Conservation (phyloP, 2,329 filamentous ascomycete genomes). For the Sporothrix luriei region DNA sequence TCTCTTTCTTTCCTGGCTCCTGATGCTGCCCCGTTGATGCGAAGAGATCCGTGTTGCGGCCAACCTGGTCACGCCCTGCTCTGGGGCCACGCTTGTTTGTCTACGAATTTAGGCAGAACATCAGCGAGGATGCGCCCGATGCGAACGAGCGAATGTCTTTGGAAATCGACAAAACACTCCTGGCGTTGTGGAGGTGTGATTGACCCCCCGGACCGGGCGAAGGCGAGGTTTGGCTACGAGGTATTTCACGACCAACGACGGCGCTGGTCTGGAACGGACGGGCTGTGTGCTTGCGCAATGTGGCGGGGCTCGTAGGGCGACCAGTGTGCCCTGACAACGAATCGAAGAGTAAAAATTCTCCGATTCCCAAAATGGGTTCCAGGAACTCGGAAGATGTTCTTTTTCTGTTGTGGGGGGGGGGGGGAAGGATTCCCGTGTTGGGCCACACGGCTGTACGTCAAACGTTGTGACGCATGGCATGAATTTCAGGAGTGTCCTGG, state of each 20-base stretch:
- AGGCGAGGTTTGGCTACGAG: background rate
- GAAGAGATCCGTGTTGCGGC: constrained; percentile 26
- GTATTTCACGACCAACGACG: background rate
- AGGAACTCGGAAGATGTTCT: constrained; percentile 23
- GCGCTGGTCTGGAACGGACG: background rate
- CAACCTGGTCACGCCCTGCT: constrained; percentile 14
- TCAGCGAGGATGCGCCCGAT: background rate
- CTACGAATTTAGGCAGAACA: constrained; percentile 7
- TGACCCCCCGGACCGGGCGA: constrained; percentile 24
- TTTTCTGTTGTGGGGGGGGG: background rate
- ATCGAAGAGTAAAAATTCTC: constrained; percentile 7
- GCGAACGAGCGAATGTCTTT: background rate
- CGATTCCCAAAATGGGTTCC: constrained; percentile 10
- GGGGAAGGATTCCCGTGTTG: background rate
- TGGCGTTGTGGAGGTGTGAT: constrained; percentile 30
- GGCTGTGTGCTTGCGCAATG: constrained; percentile 9
- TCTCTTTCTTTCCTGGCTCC: background rate
- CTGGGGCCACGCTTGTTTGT: constrained; percentile 4
- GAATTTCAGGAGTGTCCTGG: background rate
- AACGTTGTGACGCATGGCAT: constrained; percentile 21
- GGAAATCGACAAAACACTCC: constrained; percentile 22
- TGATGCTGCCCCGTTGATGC: constrained; percentile 28
- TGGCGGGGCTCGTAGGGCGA: background rate
- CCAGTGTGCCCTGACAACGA: background rate
- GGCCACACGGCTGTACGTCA: background rate